A percentile compares a stretch with the other conserved stretches of the same genome.
phyloP scores from a whole-genome alignment of 2,329 filamentous ascomycete species.

The Sphaceloma murrayae region DNA sequence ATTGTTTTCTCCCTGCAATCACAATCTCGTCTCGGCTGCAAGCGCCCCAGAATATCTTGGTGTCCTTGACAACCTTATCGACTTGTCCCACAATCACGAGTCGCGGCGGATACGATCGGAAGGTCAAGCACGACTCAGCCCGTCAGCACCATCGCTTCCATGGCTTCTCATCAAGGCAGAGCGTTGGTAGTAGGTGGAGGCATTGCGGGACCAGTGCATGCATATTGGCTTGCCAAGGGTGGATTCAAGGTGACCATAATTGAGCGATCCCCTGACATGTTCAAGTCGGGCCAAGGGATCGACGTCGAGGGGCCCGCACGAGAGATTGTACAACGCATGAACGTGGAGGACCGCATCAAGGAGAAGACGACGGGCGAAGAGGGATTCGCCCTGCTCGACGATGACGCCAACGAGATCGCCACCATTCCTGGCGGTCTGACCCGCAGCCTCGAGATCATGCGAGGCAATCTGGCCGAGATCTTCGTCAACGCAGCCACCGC shows the following conservation, averaged over 20 bases:
- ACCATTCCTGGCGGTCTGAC: slow-evolving; percentile 18
- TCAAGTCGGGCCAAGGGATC: slow-evolving; percentile 24
- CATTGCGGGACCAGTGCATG: slow-evolving; percentile 22
- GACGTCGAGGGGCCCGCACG: slow-evolving; percentile 24
- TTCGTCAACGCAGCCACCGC: slow-evolving; percentile 29
- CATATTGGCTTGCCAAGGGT: slow-evolving; percentile 23
- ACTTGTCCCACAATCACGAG: slow-evolving; percentile 6
- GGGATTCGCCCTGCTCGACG: slow-evolving; percentile 24
- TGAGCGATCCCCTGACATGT: slow-evolving; percentile 20
- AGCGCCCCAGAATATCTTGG: too few relatives aligned
- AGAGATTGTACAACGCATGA: slow-evolving; percentile 24
- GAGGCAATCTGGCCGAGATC: slow-evolving; percentile 42
- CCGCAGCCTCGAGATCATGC: slow-evolving; percentile 37
- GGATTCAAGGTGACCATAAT: slow-evolving; percentile 22
- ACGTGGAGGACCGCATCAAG: slow-evolving; percentile 23
- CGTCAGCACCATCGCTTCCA: neutral
- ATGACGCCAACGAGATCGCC: slow-evolving; percentile 19
- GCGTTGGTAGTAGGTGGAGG: slow-evolving; percentile 24
- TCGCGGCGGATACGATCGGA: slow-evolving; percentile 1
- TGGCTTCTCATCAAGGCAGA: neutral
- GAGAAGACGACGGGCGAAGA: slow-evolving; percentile 23
- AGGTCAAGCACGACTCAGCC: neutral
- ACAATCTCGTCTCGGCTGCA: too few relatives aligned
- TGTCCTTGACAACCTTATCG: too few relatives aligned
- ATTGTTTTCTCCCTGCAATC: too few relatives aligned